Conservation (phyloP, 805 yeast species). For the Candida loeiensis region DNA sequence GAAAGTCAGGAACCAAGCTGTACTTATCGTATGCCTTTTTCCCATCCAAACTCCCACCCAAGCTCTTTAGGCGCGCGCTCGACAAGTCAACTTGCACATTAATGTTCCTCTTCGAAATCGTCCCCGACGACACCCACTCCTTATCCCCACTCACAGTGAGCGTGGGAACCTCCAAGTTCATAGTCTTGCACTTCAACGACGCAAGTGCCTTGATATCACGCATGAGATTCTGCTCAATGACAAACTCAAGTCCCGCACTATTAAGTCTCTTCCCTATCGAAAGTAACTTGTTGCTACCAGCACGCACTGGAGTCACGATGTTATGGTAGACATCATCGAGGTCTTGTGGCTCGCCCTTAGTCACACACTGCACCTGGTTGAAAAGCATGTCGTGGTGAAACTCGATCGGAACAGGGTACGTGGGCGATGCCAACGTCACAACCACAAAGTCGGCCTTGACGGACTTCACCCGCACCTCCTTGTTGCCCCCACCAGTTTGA, state of each 20-base stretch:
- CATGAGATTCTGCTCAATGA: not conserved
- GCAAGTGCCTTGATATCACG: slow-evolving; percentile 4
- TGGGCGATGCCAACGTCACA: slow-evolving; percentile 26
- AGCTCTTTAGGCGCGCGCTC: slow-evolving; percentile 1
- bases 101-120: not conserved
- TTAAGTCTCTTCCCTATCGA: not conserved
- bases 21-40: slow-evolving; percentile 5
- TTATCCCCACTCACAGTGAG: slow-evolving; percentile 1
- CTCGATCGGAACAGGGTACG: slow-evolving; percentile 37
- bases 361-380: slow-evolving; percentile 12
- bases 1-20: slow-evolving; percentile 7
- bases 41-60: not conserved
- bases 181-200: not conserved
- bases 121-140: not conserved
- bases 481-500: slow-evolving; percentile 4
- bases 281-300: not conserved
- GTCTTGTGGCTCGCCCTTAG: not conserved
- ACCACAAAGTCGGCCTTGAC: slow-evolving; percentile 29
- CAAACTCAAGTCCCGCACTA: not conserved
- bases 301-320: slow-evolving; percentile 21
- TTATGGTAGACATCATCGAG: slow-evolving; percentile 24
- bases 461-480: slow-evolving; percentile 12
- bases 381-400: slow-evolving; percentile 34
- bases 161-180: slow-evolving; percentile 7
- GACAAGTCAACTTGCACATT: slow-evolving; percentile 1